Evolutionary conservation across 148 eudicot species (phyloP), one percentile per base, ranked within the genome.

Genomic region (Hydrangea macrophylla): DNA sequence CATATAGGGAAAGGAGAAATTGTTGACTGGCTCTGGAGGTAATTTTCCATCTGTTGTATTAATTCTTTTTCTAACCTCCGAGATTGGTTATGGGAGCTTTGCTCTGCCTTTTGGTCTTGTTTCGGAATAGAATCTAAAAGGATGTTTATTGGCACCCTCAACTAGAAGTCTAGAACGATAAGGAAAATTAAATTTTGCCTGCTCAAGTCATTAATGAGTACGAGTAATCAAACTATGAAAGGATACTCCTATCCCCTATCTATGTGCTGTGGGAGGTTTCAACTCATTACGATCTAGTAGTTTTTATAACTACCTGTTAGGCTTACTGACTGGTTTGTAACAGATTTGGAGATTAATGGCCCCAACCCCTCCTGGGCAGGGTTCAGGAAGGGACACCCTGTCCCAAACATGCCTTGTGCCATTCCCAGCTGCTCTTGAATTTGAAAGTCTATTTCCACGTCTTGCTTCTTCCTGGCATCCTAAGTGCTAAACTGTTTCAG

Each of bases 11-110:
- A 81, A 77, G 96, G 97, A 80, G 88, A 94, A 81, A 81, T 94
- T 66, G 91, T 90, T 27, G 97, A 90, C 70, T 69, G 58, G 70
- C 85, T 94, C 23, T 94, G 99, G 99, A 86, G 99, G 99, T 94
- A 72, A 75, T 69, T 70, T 60, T 36, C 60, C 37, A 12, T 11
- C 60, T n/a, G 39, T 23, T n/a, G 30, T n/a, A n/a, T 62, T 53
- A 37, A 25, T n/a, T 28, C 30, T 17, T 35, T 57, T 71, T 18
- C 30, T 35, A 2, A 40, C 33, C 9, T 27, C 55, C n/a, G 27
- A 32, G 53, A 18, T 26, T 54, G 33, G 22, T 48, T 18, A 18
- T 18, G 15, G 31, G 39, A 39, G 58, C 28, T 26, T 59, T 20
- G 44, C 6, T 67, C 24, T n/a, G 40, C 31, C 37, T 55, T 23